Percentiles rank a stretch among this genome's conserved stretches.
phyloP scores from a whole-genome alignment of 352 stramenopile species.

The Pythium aquatile region DNA sequence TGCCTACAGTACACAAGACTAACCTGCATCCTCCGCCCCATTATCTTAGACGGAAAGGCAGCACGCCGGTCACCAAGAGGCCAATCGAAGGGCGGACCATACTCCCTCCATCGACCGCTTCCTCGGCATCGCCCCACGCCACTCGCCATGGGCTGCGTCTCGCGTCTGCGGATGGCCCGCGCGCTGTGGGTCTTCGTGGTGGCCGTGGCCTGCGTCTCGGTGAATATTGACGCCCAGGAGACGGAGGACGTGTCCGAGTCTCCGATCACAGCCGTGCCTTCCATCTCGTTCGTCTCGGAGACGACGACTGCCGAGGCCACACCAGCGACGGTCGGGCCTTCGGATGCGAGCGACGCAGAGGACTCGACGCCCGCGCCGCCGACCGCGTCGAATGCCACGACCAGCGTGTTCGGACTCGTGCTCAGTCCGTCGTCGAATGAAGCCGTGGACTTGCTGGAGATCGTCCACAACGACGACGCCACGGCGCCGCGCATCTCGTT shows the following conservation, averaged over 20 bases:
- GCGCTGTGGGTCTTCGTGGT: not conserved
- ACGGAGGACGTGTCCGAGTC: not conserved
- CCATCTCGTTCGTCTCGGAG: slow-evolving; percentile 4
- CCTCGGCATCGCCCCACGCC: not conserved
- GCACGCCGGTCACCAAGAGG: not conserved
- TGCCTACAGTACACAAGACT: not conserved
- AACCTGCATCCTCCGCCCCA: not conserved
- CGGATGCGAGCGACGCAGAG: not conserved
- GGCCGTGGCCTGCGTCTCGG: not conserved
- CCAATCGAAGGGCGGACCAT: not conserved
- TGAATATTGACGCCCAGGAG: not conserved
- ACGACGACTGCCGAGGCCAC: not conserved
- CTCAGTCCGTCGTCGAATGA: slow-evolving; percentile 19
- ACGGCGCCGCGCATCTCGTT: slow-evolving; percentile 23
- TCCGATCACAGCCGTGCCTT: not conserved
- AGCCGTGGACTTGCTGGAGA: slow-evolving; percentile 22
- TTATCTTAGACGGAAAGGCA: not conserved
- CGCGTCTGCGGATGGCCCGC: not conserved
- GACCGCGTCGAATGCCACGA: not conserved
- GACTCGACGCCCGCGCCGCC: not conserved
- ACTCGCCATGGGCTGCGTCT: slow-evolving; percentile 1
- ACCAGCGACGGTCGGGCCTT: not conserved
- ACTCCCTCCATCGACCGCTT: not conserved
- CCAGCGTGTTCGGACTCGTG: slow-evolving; percentile 13
- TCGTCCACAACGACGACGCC: slow-evolving; percentile 6